A percentile compares a stretch with the other conserved stretches of the same genome.
Evolutionary conservation across 176 grass and related monocot genomes (phyloP).

Genomic region (Poa annua): DNA sequence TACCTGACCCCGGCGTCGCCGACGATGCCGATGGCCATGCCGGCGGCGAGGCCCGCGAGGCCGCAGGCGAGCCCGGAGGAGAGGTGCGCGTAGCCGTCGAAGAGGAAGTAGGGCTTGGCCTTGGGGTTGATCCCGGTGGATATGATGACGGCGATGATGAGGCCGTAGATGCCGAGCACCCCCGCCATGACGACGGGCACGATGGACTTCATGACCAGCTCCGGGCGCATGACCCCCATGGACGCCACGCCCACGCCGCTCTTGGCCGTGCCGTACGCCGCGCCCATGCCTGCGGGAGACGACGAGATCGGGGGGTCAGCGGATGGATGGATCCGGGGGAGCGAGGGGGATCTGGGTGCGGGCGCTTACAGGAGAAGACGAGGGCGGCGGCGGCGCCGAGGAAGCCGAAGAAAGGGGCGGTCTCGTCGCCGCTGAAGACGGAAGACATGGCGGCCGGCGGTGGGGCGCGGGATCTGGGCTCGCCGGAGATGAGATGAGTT

Average conservation of each 20-base stretch:
- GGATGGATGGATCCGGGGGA: background rate
- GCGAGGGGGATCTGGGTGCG: background rate
- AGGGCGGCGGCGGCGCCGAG: slow-evolving; percentile 95
- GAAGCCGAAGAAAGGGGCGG: slow-evolving; percentile 99
- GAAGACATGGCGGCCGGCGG: slow-evolving; percentile 28
- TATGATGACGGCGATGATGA: slow-evolving; percentile 86
- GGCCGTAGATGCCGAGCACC: slow-evolving; percentile 80
- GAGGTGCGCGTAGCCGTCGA: slow-evolving; percentile 78
- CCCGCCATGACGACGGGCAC: slow-evolving; percentile 82
- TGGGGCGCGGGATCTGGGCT: background rate
- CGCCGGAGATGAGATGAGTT: slow-evolving; percentile 24
- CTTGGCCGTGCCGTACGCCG: slow-evolving; percentile 74
- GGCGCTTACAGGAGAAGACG: slow-evolving; percentile 83
- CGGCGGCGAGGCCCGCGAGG: slow-evolving; percentile 60
- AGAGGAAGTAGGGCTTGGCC: slow-evolving; percentile 84
- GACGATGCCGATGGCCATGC: slow-evolving; percentile 81
- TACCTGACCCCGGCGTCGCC: slow-evolving; percentile 70
- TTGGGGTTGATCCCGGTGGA: slow-evolving; percentile 82
- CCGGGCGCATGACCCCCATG: slow-evolving; percentile 77
- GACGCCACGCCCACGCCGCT: slow-evolving; percentile 74
- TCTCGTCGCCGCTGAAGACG: slow-evolving; percentile 92
- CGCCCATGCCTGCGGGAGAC: slow-evolving; percentile 55
- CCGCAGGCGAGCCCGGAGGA: slow-evolving; percentile 69
- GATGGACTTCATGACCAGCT: slow-evolving; percentile 88
- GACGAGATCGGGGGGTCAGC: too few species aligned